These are phyloP conservation scores for Zhuliangozyma blackwelliae DNA, from an alignment of 1,139 yeast genomes.

Conservation along the genomic window DNA sequence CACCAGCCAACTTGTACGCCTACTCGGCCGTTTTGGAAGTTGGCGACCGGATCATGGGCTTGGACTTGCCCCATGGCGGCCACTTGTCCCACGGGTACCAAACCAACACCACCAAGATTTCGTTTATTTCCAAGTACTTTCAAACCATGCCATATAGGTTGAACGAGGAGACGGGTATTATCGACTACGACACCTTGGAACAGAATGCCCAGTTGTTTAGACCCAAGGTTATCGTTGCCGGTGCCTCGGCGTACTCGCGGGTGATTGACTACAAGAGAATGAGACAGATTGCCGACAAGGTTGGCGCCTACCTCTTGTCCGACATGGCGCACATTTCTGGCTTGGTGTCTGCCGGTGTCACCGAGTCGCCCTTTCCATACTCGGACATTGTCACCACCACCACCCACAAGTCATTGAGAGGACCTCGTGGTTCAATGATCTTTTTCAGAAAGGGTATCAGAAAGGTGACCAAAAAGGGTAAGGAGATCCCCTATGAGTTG, in stretches of 20 bases:
- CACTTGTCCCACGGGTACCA: constrained; percentile 96
- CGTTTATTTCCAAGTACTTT: constrained; percentile 87
- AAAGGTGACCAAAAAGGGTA: constrained; percentile 81
- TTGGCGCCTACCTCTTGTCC: constrained; percentile 85
- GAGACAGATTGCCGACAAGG: constrained; percentile 84
- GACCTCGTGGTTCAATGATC: constrained; percentile 99
- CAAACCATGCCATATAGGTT: constrained; percentile 97
- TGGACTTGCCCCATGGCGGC: constrained; percentile 96
- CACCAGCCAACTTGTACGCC: constrained; percentile 93
- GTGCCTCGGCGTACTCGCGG: constrained; percentile 94
- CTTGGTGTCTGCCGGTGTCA: constrained; percentile 86
- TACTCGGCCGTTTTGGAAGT: constrained; percentile 89
- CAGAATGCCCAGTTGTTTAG: constrained; percentile 81
- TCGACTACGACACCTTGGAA: constrained; percentile 86
- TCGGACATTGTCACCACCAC: constrained; percentile 97
- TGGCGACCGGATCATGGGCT: constrained; percentile 93
- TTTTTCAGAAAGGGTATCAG: constrained; percentile 92
- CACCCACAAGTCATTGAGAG: constrained; percentile 94
- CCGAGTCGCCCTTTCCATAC: constrained; percentile 88
- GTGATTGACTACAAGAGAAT: constrained; percentile 86
- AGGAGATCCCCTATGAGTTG: constrained; percentile 79
- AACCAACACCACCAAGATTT: constrained; percentile 81
- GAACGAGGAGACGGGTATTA: constrained; percentile 77
- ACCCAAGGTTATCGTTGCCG: constrained; percentile 93
- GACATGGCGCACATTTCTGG: constrained; percentile 99